Conservation (phyloP, 192 early-diverging fungal species). For the Coemansia sp. region DNA sequence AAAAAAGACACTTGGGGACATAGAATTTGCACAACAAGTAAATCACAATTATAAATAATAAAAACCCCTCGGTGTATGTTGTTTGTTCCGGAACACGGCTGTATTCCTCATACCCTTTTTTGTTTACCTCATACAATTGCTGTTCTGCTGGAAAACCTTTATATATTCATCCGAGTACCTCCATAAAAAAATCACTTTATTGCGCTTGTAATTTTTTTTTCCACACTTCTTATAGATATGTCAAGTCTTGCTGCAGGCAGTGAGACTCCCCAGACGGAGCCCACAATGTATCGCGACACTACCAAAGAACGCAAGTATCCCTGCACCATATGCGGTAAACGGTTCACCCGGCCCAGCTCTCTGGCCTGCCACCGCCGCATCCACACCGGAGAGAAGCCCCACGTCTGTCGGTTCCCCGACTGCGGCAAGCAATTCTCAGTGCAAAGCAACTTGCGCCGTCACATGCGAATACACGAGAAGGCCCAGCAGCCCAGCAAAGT, state of each 20-base stretch:
- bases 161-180: slow-evolving; percentile 15
- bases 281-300: slow-evolving; percentile 13
- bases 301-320: slow-evolving; percentile 49
- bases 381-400: slow-evolving; percentile 55
- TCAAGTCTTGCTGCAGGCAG: slow-evolving; percentile 10
- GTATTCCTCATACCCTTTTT: no score
- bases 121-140: no score
- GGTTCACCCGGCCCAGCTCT: slow-evolving; percentile 45
- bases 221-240: background rate
- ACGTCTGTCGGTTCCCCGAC: slow-evolving; percentile 37
- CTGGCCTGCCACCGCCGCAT: slow-evolving; percentile 50
- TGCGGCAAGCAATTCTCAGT: slow-evolving; percentile 53
- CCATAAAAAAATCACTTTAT: slow-evolving; percentile 4
- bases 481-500: background rate
- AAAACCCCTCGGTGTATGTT: slow-evolving; percentile 6
- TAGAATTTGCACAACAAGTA: background rate
- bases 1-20: background rate
- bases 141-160: slow-evolving; percentile 2
- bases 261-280: background rate
- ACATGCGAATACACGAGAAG: slow-evolving; percentile 48
- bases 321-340: slow-evolving; percentile 40
- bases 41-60: slow-evolving; percentile 26
- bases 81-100: background rate
- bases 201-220: no score
- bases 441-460: slow-evolving; percentile 49